Evolutionary conservation across 2,329 filamentous ascomycete genomes (phyloP).

Genomic region (Aspergillus brasiliensis): DNA sequence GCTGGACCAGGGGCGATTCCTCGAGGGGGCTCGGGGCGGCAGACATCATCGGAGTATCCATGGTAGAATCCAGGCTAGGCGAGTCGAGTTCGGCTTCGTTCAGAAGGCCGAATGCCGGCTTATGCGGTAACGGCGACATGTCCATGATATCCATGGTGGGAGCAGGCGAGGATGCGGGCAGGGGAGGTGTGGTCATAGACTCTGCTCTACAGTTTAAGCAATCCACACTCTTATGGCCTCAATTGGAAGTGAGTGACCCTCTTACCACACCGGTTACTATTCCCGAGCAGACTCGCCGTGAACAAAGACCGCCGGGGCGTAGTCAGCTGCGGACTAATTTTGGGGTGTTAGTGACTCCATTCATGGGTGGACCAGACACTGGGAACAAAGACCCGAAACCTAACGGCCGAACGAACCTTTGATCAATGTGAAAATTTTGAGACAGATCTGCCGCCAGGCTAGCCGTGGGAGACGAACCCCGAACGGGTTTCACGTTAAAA

Average conservation of each 20-base stretch:
- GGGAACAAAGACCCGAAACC: conserved; percentile 23
- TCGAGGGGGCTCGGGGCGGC: conserved; percentile 42
- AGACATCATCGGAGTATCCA: conserved; percentile 44
- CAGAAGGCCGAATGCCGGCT: conserved; percentile 65
- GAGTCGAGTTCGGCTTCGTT: conserved; percentile 69
- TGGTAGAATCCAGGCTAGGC: conserved; percentile 64
- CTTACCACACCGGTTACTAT: conserved; percentile 61
- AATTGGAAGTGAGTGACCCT: conserved; percentile 3
- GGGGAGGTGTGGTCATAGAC: conserved; percentile 78
- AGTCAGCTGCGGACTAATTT: conserved; percentile 72
- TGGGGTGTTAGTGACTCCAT: conserved; percentile 42
- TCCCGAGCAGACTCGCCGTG: conserved; percentile 68
- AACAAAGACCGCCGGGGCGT: conserved; percentile 85
- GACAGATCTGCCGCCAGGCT: conserved; percentile 92
- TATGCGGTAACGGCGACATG: conserved; percentile 89
- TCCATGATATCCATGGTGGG: conserved; percentile 80
- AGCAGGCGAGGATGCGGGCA: conserved; percentile 80
- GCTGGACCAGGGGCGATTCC: conserved; percentile 41
- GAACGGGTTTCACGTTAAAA: conserved; percentile 75
- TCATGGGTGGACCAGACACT: conserved; percentile 13
- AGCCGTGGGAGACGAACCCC: conserved; percentile 85
- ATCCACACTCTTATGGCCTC: conserved; percentile 1
- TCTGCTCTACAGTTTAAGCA: conserved; percentile 54
- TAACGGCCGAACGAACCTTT: conserved; percentile 66
- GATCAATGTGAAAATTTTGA: conserved; percentile 95